Evolutionary conservation across 495 filamentous ascomycete species (phyloP), one percentile per base, ranked within the genome.

Genomic region (Jackrogersella multiformis): DNA sequence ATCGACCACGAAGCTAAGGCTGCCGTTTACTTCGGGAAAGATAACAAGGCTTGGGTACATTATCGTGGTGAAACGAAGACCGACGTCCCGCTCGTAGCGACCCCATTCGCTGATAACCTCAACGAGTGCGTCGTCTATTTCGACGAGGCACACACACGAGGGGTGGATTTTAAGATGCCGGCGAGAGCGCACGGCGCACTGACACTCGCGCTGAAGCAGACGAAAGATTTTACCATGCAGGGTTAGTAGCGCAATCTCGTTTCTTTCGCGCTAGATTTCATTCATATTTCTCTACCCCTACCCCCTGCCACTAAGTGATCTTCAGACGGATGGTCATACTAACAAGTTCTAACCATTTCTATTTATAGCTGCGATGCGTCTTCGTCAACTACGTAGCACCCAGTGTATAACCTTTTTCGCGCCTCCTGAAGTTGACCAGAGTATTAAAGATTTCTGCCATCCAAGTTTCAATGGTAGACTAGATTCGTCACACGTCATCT

Each of bases 151-250:
- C 83, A 86, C 55, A 85, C 83, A 0, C 61, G 84, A 15, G 84
- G 84, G 5, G 83, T 80, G 8, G 84, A 86, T 64, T 63, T 86
- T 20, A 79, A 78, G 49, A 56, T 86, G 5, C 82, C 82, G 0
- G 1, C 52, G 0, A 12, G 76, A 15, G 76, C 78, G n/a, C 66
- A 74, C 1, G 84, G 78, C 1, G 82, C 81, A 2, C 64, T 86
- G 5, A 86, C 84, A 0, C 64, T 86, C 5, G 80, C 80, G 0
- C 73, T 79, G 4, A 76, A 78, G 24, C 71, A 82, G 20, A 79
- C 80, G 0, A 85, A 86, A 70, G 84, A 86, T 45, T 67, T 74
- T 23, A 74, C 81, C 0, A 81, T 85, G 10, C 84, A 86, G 79
- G 76, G 76, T 61, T 41, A 58, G 63, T 44, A 36, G 5, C 12